These are phyloP conservation scores for Rhododendron ovatum DNA, from an alignment of 148 eudicot genomes.

Conservation along the genomic window DNA sequence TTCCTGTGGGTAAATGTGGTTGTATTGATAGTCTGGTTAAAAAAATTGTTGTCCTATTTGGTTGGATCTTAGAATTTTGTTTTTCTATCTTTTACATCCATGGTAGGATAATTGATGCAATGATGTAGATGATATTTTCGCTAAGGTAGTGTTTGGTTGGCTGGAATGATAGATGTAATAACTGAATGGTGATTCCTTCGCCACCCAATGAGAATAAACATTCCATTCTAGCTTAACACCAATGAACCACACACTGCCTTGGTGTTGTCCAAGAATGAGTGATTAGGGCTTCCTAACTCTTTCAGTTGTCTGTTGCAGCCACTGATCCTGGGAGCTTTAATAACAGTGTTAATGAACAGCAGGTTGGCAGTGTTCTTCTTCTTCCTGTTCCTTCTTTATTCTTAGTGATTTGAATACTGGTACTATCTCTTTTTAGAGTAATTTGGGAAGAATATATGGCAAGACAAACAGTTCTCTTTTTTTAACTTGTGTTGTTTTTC, in stretches of 20 bases:
- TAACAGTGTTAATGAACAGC: conserved; percentile 85
- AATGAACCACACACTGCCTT: background rate
- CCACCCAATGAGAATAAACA: background rate
- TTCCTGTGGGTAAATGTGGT: background rate
- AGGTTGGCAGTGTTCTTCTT: conserved; percentile 52
- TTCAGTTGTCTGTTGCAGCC: conserved; percentile 34
- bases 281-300: conserved; percentile 8
- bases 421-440: background rate
- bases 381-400: background rate
- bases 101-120: background rate
- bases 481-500: background rate
- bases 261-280: background rate
- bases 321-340: conserved; percentile 88
- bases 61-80: background rate
- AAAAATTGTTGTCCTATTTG: background rate
- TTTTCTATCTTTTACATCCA: background rate
- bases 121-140: background rate
- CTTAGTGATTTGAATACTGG: background rate
- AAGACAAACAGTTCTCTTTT: background rate
- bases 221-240: background rate
- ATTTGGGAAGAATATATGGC: conserved; percentile 2
- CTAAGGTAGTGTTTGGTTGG: background rate
- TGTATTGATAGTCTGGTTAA: background rate
- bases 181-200: background rate
- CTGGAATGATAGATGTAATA: background rate